Percentiles rank a stretch among this genome's conserved stretches.
Evolutionary conservation across 2,329 filamentous ascomycete genomes (phyloP).

Genomic region (Colletotrichum tropicale): DNA sequence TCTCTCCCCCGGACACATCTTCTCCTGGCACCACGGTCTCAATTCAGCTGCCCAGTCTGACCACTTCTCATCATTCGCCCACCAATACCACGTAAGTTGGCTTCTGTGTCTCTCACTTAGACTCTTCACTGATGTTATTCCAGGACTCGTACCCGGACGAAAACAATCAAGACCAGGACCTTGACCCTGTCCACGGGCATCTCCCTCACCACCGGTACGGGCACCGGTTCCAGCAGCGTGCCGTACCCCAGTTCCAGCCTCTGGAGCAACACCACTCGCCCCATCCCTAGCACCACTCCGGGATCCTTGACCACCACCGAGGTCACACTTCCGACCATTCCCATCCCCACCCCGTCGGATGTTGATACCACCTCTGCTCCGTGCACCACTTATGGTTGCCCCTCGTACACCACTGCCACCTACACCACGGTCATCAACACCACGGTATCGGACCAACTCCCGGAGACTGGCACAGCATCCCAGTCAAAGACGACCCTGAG

Average conservation of each 20-base stretch:
- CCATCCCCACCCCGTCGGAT: not conserved
- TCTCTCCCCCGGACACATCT: not conserved
- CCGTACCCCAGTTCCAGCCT: not conserved
- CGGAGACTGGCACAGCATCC: not conserved
- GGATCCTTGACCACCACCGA: not conserved
- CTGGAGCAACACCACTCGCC: slow-evolving; percentile 3
- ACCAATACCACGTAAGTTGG: slow-evolving; percentile 1
- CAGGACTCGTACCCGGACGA: not conserved
- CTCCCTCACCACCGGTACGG: not conserved
- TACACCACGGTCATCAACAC: slow-evolving; percentile 13
- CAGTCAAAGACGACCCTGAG: not conserved
- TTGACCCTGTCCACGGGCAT: not conserved
- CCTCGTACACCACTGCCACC: not conserved
- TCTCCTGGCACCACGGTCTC: not conserved
- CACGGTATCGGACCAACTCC: slow-evolving; percentile 2
- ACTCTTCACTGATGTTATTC: not conserved
- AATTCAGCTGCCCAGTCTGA: slow-evolving; percentile 1
- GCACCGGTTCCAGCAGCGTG: not conserved
- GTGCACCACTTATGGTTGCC: not conserved
- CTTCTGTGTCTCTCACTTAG: not conserved
- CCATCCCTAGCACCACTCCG: not conserved
- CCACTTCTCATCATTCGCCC: not conserved
- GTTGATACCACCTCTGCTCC: not conserved
- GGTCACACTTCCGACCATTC: not conserved
- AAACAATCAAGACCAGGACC: not conserved